Conservation (phyloP, 192 early-diverging fungal species). For the Fimicolochytrium jonesii region DNA sequence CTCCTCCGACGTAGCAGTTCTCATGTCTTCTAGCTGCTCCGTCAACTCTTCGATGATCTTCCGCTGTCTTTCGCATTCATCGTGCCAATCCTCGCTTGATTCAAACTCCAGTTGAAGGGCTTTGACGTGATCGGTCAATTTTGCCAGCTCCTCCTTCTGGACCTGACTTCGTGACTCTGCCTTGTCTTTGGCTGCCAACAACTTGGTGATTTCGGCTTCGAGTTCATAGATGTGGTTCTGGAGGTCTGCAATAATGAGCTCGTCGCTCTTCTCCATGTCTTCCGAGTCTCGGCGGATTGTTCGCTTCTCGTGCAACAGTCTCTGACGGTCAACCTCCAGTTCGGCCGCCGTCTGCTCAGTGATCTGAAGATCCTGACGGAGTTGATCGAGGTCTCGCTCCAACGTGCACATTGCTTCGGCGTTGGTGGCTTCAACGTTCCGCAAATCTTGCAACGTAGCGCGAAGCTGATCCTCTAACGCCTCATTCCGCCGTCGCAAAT, state of each 20-base stretch:
- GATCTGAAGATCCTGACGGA: constrained; percentile 22
- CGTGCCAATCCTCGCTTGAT: neutral
- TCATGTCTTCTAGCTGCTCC: constrained; percentile 38
- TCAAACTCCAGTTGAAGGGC: constrained; percentile 1
- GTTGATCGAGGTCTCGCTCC: constrained; percentile 35
- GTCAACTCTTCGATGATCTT: constrained; percentile 23
- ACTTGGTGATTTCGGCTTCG: constrained; percentile 8
- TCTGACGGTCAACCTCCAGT: constrained; percentile 20
- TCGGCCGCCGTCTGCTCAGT: constrained; percentile 13
- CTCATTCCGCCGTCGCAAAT: constrained; percentile 20
- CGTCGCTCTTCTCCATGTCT: constrained; percentile 6
- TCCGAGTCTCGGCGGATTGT: constrained; percentile 7
- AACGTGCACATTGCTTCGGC: constrained; percentile 24
- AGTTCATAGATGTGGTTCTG: neutral
- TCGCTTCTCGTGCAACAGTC: constrained; percentile 17
- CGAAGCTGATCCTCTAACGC: constrained; percentile 26
- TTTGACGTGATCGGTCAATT: neutral
- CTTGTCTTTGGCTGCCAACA: constrained; percentile 2
- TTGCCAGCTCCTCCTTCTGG: constrained; percentile 16
- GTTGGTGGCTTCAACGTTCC: constrained; percentile 25
- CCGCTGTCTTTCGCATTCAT: constrained; percentile 5
- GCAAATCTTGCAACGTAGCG: constrained; percentile 27
- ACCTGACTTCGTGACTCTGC: neutral
- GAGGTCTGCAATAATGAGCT: constrained; percentile 16
- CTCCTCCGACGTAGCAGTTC: neutral